Percentiles rank a stretch among this genome's conserved stretches.
Conservation (phyloP, 805 yeast species). For the Candida corydali region DNA sequence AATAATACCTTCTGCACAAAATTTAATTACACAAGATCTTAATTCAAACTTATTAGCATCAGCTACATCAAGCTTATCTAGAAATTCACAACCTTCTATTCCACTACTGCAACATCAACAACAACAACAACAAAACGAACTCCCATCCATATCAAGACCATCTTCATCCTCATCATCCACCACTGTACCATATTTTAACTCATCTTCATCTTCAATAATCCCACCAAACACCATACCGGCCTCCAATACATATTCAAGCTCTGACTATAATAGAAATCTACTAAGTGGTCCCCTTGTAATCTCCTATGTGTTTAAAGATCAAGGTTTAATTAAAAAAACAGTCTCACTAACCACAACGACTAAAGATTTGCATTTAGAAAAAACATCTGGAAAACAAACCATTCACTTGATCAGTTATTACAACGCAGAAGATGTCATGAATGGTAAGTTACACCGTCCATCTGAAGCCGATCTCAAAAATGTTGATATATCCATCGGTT, state of each 20-base stretch:
- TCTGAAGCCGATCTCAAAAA: slow-evolving; percentile 50
- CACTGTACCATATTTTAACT: not conserved
- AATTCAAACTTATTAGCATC: not conserved
- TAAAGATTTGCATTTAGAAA: slow-evolving; percentile 23
- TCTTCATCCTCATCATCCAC: slow-evolving; percentile 3
- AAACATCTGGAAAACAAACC: slow-evolving; percentile 36
- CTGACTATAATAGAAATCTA: slow-evolving; percentile 17
- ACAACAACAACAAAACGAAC: not conserved
- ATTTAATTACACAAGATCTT: slow-evolving; percentile 1
- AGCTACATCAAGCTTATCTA: not conserved
- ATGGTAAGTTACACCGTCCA: slow-evolving; percentile 55
- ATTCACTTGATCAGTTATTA: slow-evolving; percentile 80
- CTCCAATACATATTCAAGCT: slow-evolving; percentile 7
- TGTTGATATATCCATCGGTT: slow-evolving; percentile 40
- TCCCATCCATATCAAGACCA: slow-evolving; percentile 1
- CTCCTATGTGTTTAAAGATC: slow-evolving; percentile 60
- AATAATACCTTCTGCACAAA: slow-evolving; percentile 9
- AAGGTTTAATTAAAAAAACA: slow-evolving; percentile 81
- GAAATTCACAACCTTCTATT: not conserved
- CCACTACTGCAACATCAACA: not conserved
- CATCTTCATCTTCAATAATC: slow-evolving; percentile 1
- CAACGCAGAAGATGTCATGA: slow-evolving; percentile 65
- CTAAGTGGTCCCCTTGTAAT: slow-evolving; percentile 56
- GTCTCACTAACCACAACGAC: slow-evolving; percentile 54
- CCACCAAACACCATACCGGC: slow-evolving; percentile 6